Conservation (phyloP, 169 alveolate genomes). For the Theileria parva region DNA sequence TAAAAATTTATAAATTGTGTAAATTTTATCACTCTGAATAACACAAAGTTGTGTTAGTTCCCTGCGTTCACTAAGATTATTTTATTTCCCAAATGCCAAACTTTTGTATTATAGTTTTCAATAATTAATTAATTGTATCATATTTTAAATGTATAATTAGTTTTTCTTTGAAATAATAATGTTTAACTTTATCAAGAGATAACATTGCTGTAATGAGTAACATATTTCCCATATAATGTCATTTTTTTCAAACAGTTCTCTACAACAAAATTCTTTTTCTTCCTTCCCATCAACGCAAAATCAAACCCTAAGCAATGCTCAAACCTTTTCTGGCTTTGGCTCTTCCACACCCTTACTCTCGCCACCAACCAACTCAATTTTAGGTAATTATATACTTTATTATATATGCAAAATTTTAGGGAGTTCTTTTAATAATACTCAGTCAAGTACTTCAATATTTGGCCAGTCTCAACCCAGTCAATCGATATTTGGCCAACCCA, state of each 20-base stretch:
- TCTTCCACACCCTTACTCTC: not conserved
- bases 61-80: not conserved
- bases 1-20: not conserved
- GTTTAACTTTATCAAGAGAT: not conserved
- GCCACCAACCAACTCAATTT: not conserved
- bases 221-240: constrained; percentile 19
- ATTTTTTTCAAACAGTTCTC: constrained; percentile 4
- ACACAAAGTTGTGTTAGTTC: not conserved
- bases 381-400: not conserved
- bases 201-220: not conserved
- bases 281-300: constrained; percentile 21
- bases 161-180: not conserved
- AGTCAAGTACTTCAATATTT: not conserved
- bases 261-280: constrained; percentile 14
- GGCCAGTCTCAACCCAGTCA: constrained; percentile 18
- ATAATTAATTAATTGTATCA: not conserved
- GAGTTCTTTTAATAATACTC: not conserved
- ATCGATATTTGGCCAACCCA: constrained; percentile 15
- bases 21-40: not conserved
- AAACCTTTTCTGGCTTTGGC: not conserved
- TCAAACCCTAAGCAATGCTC: constrained; percentile 7
- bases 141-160: not conserved
- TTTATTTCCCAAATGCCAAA: not conserved
- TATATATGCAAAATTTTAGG: not conserved
- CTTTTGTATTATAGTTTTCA: not conserved